Conservation (phyloP, 805 yeast genomes). For the Pichia californica region DNA sequence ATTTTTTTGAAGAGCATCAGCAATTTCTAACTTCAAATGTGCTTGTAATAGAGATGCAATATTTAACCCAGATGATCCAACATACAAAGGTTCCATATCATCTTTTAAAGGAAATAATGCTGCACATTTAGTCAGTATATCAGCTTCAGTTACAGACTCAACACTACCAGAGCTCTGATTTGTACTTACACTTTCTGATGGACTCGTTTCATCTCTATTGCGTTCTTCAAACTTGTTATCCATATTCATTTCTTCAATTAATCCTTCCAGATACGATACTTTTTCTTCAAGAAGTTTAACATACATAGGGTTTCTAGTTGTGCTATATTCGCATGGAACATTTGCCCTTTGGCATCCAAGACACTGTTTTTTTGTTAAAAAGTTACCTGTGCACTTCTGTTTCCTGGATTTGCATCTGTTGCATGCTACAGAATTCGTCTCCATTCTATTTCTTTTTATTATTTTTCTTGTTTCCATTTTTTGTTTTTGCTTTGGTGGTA, state of each 20-base stretch:
- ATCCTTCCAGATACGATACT: slow-evolving; percentile 5
- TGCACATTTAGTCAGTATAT: slow-evolving; percentile 12
- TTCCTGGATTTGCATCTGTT: slow-evolving; percentile 15
- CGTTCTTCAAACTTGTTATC: background rate
- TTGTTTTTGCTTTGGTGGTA: background rate
- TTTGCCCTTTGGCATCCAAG: slow-evolving; percentile 9
- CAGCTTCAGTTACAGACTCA: background rate
- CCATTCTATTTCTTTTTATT: background rate
- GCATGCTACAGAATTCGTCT: slow-evolving; percentile 8
- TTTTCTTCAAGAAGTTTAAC: slow-evolving; percentile 7
- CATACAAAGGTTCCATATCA: slow-evolving; percentile 15
- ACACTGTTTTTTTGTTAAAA: slow-evolving; percentile 6
- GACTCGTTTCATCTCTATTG: background rate
- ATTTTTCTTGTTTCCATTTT: background rate
- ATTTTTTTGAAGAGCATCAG: background rate
- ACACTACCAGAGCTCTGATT: too few relatives aligned
- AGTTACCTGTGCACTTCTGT: slow-evolving; percentile 15
- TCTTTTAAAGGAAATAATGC: slow-evolving; percentile 14
- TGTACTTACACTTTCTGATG: too few relatives aligned
- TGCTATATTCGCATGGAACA: slow-evolving; percentile 7
- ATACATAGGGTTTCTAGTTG: slow-evolving; percentile 9
- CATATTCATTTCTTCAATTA: background rate
- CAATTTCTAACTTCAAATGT: slow-evolving; percentile 5
- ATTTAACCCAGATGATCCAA: slow-evolving; percentile 13
- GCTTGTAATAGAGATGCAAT: slow-evolving; percentile 13